A percentile compares a stretch with the other conserved stretches of the same genome.
Evolutionary conservation across 176 grass and related monocot genomes (phyloP).

Genomic region (Bromus sterilis): DNA sequence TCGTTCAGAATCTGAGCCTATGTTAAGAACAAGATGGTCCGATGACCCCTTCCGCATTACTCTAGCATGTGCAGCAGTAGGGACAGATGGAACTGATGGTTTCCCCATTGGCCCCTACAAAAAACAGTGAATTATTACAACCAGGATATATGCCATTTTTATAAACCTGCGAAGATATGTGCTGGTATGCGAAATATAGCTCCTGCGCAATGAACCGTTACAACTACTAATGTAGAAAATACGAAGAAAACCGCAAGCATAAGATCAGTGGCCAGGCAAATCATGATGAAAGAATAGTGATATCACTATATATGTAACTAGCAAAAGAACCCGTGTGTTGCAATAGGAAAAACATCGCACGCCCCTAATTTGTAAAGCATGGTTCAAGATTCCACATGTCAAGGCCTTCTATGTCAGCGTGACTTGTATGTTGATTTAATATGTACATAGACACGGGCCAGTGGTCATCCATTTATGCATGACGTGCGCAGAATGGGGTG

Average conservation of each 20-base stretch:
- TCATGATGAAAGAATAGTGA: conserved; percentile 8
- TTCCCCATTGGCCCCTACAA: conserved; percentile 67
- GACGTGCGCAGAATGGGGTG: too few species aligned
- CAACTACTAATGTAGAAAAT: conserved; percentile 10
- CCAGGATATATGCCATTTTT: not conserved
- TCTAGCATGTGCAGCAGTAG: conserved; percentile 75
- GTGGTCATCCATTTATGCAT: too few species aligned
- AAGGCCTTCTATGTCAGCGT: too few species aligned
- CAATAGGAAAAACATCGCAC: too few species aligned
- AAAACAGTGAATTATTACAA: not conserved
- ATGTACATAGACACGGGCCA: too few species aligned
- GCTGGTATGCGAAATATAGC: not conserved
- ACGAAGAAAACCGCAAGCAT: not conserved
- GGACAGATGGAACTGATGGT: conserved; percentile 40
- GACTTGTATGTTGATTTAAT: too few species aligned
- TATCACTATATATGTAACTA: not conserved
- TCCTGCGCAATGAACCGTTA: not conserved
- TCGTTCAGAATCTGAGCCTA: conserved; percentile 65
- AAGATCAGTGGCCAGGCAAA: conserved; percentile 6
- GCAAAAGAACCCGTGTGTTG: too few species aligned
- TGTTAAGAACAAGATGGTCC: conserved; percentile 90
- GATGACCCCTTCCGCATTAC: conserved; percentile 77
- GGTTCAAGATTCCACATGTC: too few species aligned
- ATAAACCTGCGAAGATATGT: not conserved
- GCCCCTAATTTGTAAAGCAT: too few species aligned